A percentile compares a stretch with the other conserved stretches of the same genome.
phyloP scores from a whole-genome alignment of 257 asterid species.

The Fraxinus excelsior region DNA sequence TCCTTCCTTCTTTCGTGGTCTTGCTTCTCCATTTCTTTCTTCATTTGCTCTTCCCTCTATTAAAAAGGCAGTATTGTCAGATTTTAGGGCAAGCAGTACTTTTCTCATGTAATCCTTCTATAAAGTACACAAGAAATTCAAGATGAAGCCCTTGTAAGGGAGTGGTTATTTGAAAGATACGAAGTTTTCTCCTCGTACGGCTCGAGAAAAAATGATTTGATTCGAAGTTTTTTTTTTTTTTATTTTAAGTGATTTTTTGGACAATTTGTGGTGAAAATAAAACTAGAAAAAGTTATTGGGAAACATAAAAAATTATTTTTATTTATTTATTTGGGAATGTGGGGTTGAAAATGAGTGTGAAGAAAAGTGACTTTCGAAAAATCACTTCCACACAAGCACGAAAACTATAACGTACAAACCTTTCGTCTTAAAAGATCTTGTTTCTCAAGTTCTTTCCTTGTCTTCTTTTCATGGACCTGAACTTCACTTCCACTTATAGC shows the following conservation, averaged over 20 bases:
- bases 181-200: too few relatives aligned
- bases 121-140: constrained; percentile 2
- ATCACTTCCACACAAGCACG: too few relatives aligned
- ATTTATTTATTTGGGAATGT: too few relatives aligned
- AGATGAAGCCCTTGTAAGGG: background rate
- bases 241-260: too few relatives aligned
- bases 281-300: too few relatives aligned
- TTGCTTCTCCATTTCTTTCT: constrained; percentile 90
- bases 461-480: constrained; percentile 74
- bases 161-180: too few relatives aligned
- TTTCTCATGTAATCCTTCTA: background rate
- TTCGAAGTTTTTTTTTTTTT: too few relatives aligned
- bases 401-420: constrained; percentile 40
- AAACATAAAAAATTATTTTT: too few relatives aligned
- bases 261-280: background rate
- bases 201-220: too few relatives aligned
- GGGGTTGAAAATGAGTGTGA: too few relatives aligned
- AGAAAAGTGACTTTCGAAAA: background rate
- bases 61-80: constrained; percentile 27
- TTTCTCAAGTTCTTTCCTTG: constrained; percentile 80
- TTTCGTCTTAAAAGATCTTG: constrained; percentile 78
- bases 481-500: constrained; percentile 67
- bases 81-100: constrained; percentile 22
- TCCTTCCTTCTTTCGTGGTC: constrained; percentile 92
- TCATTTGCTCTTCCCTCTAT: constrained; percentile 92